Evolutionary conservation across 805 yeast genomes (phyloP), one percentile per base, ranked within the genome.

Genomic region (Diddensiella transvaalensis): DNA sequence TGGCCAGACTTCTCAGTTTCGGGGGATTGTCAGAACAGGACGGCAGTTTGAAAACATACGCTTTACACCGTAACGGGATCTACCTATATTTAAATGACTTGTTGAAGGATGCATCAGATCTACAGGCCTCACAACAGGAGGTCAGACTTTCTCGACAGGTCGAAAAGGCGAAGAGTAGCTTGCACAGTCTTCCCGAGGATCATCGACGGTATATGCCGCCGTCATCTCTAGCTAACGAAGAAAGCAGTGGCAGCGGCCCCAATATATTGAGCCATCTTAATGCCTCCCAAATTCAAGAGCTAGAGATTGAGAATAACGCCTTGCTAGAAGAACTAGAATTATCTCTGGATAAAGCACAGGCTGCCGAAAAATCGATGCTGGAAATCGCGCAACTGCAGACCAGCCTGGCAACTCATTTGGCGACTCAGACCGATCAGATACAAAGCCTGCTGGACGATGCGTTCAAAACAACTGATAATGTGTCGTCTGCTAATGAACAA

Each of bases 341-440:
- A 15, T 60, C 66, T 6, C 60, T 67, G 17, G 64, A 61, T 38
- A 65, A 68, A 49, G 72, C 71, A 2, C 58, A 61, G 37, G 58
- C 57, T 33, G 73, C 73, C 2, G 74, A 70, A 52, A 60, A 59
- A 54, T 65, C 72, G 22, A 60, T 70, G 55, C 57, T 59, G 18
- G 96, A 87, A 60, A 83, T 90, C 38, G 76, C 89, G 0, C 78
- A 82, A 47, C 65, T 90, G 52, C 91, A 89, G 60, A 73, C 82
- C 21, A 93, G 87, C 60, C 71, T 89, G 46, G 75, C 87, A 10
- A 71, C 82, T 47, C 95, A 90, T 61, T 70, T 89, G 42, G 78
- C 79, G 21, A 64, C 78, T 1, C 97, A 89, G 65, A 79, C 84
- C 3, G 84, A 83, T 46, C 82, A 78, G 61, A 84, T 89, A 13